Conservation (phyloP, 2,329 filamentous ascomycete genomes). For the Arthrobotrys iridis region DNA sequence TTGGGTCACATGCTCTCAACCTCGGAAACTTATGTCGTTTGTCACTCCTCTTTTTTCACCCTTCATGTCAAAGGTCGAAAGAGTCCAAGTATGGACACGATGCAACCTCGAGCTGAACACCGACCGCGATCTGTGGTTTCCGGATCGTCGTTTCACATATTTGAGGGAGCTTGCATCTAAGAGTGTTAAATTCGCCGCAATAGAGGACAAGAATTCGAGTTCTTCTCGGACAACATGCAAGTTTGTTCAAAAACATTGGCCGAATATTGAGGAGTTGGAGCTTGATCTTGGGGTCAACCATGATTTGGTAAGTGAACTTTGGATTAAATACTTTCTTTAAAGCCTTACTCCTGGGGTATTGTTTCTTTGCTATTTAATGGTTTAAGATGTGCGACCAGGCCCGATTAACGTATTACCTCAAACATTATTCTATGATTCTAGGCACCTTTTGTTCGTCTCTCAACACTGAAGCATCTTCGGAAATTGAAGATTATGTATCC, state of each 20-base stretch:
- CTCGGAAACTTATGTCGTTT: neutral
- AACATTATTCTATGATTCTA: too few species aligned
- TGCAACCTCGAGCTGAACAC: neutral
- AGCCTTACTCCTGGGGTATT: too few species aligned
- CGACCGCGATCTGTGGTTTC: neutral
- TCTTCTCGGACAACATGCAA: neutral
- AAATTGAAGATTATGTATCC: slow-evolving; percentile 11
- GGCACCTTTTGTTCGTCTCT: neutral
- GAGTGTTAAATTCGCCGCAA: neutral
- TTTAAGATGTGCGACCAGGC: too few species aligned
- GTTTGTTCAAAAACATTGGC: slow-evolving; percentile 8
- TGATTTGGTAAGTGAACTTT: neutral
- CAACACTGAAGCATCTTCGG: neutral
- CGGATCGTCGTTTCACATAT: neutral
- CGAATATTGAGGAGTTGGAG: slow-evolving; percentile 27
- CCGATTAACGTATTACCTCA: too few species aligned
- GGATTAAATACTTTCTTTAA: too few species aligned
- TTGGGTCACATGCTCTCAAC: slow-evolving; percentile 14
- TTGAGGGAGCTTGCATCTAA: neutral
- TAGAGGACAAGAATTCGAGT: slow-evolving; percentile 22
- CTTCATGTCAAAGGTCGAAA: neutral
- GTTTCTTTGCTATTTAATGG: too few species aligned
- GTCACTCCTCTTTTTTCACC: neutral
- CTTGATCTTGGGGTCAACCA: slow-evolving; percentile 18
- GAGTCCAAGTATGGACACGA: slow-evolving; percentile 4